A percentile compares a stretch with the other conserved stretches of the same genome.
These are phyloP conservation scores for Kodamaea fukazawae DNA, from an alignment of 805 yeast genomes.

Conservation along the genomic window DNA sequence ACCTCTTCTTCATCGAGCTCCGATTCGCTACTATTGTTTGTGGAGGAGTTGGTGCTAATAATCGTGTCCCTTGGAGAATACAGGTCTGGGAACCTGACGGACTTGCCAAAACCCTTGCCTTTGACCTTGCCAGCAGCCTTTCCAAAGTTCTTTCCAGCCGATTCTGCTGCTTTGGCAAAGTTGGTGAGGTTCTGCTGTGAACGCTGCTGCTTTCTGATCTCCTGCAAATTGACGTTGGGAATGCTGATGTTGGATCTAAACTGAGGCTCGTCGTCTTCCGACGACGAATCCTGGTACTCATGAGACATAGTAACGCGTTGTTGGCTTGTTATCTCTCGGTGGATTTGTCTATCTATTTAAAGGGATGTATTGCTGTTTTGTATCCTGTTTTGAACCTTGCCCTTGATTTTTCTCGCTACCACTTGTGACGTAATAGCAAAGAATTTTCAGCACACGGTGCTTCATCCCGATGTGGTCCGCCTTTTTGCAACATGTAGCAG, in stretches of 20 bases:
- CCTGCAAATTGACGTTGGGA: conserved; percentile 25
- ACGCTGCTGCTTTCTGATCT: conserved; percentile 16
- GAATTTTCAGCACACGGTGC: neutral
- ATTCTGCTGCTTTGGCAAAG: conserved; percentile 23
- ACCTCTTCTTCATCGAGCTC: conserved; percentile 11
- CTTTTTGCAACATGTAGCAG: too few species aligned
- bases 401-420: too few species aligned
- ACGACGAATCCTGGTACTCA: conserved; percentile 7
- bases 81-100: conserved; percentile 31
- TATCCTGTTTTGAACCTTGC: too few species aligned
- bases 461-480: neutral
- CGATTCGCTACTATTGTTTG: conserved; percentile 20
- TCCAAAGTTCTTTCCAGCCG: conserved; percentile 11
- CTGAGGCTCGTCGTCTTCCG: conserved; percentile 32
- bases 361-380: too few species aligned
- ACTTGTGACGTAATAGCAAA: too few species aligned
- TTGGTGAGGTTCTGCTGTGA: conserved; percentile 16
- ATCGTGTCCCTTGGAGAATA: conserved; percentile 25
- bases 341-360: too few species aligned
- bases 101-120: conserved; percentile 20
- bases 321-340: too few species aligned
- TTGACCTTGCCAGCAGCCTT: conserved; percentile 14
- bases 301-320: conserved; percentile 2
- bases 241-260: conserved; percentile 28
- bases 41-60: conserved; percentile 25